Base-by-base conservation (phyloP, 495 filamentous ascomycete genomes). In the Tuber microsphaerosporum region DNA sequence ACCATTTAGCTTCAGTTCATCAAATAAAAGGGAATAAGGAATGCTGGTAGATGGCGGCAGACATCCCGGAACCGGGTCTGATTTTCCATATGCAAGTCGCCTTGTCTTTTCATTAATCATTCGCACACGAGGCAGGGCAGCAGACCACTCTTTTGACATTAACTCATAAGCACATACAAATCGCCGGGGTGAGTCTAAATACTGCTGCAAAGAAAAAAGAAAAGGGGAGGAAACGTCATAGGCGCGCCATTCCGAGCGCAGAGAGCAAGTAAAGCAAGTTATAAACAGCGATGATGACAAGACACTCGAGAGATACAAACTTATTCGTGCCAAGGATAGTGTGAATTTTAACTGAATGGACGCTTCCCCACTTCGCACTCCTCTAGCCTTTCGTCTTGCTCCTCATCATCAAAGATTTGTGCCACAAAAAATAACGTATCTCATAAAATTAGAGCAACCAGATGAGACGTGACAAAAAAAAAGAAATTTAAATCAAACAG, bases 401-500 rank as follows among this genome's bases (percentile, higher is more conserved):
- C 56, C 22, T 65, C 56, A 65, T 65, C 56, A 14, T 65, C 31
- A 12, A 65, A 65, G 56, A 34, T 34, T 65, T 34, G 56, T 65
- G 56, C 56, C 56, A 19, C 56, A 65, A 65, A 31, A 31, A 65
- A 34, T 34, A 65, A 65, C 56, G 26, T 65, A 65, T 34, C 56
- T 26, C 56, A 65, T 65, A 31, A 34, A 34, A 65, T 65, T 65
- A 65, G 56, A 65, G 56, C 56, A 65, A 34, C 56, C 56, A 34
- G 56, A 65, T 34, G 26, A 31, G 56, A 65, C 26, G 26, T 79
- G 83, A 77, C 75, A 81, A 81, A 79, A 82, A 82, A 77, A 82
- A 82, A 79, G 81, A 76, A 80, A 82, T 74, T 75, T 71, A 74
- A 83, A 80, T 75, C 76, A 79, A 78, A 83, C 73, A 80, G 76